Conservation (phyloP, 1,284 basidiomycete species). For the Dichomitus squalens region DNA sequence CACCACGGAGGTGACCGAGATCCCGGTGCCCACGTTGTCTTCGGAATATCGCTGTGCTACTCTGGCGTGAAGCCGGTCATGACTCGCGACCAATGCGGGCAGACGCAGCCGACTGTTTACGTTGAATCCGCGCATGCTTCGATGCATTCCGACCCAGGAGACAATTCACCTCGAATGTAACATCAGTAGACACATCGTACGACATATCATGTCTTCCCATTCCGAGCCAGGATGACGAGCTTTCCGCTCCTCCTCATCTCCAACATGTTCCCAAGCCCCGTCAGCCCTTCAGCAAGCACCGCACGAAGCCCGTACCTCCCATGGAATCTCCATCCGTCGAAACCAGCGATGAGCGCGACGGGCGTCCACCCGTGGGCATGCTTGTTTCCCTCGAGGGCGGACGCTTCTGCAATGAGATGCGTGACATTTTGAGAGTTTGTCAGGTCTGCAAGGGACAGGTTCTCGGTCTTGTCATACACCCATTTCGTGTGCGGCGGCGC, state of each 20-base stretch:
- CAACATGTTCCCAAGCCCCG: constrained; percentile 27
- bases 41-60: constrained; percentile 5
- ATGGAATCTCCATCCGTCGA: constrained; percentile 49
- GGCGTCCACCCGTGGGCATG: constrained; percentile 40
- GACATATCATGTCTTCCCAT: background rate
- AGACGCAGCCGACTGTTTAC: too few relatives aligned
- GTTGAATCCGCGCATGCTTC: background rate
- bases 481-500: constrained; percentile 39
- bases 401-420: constrained; percentile 59
- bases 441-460: constrained; percentile 47
- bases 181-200: background rate
- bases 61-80: too few relatives aligned
- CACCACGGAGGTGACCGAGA: background rate
- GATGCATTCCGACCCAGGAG: background rate
- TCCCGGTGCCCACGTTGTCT: constrained; percentile 3
- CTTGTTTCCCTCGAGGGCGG: background rate
- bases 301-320: constrained; percentile 17
- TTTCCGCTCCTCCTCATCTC: constrained; percentile 46
- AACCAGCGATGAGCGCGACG: constrained; percentile 47
- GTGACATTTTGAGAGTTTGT: constrained; percentile 48
- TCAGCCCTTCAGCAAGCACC: constrained; percentile 30
- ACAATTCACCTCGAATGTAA: background rate
- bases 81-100: too few relatives aligned
- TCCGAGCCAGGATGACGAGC: constrained; percentile 50
- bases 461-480: constrained; percentile 82